Conservation (phyloP, 768 basidiomycete genomes). For the Serendipita sp. region DNA sequence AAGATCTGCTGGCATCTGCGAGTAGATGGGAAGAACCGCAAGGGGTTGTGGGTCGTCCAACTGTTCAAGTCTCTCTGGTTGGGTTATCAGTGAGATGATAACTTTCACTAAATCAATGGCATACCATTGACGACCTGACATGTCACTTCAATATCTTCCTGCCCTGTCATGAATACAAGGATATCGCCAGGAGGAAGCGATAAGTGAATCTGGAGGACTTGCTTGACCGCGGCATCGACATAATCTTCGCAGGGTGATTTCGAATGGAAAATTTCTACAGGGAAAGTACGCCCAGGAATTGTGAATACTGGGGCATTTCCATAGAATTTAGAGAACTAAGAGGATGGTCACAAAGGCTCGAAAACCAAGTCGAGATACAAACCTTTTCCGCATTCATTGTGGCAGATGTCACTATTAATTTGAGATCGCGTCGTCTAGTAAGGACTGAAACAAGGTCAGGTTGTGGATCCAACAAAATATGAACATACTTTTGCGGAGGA, state of each 20-base stretch:
- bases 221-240: slow-evolving; percentile 95
- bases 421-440: slow-evolving; percentile 80
- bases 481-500: slow-evolving; percentile 73
- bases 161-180: slow-evolving; percentile 98
- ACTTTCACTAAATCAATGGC: slow-evolving; percentile 13
- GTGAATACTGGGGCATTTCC: slow-evolving; percentile 91
- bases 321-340: slow-evolving; percentile 88
- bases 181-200: slow-evolving; percentile 89
- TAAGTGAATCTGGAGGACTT: slow-evolving; percentile 91
- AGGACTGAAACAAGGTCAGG: slow-evolving; percentile 34
- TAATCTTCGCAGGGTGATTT: slow-evolving; percentile 99
- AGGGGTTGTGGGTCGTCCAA: slow-evolving; percentile 81
- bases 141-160: slow-evolving; percentile 96
- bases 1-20: slow-evolving; percentile 97
- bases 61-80: slow-evolving; percentile 72
- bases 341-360: not conserved
- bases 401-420: slow-evolving; percentile 94
- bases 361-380: slow-evolving; percentile 11
- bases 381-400: slow-evolving; percentile 99
- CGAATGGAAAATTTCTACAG: slow-evolving; percentile 88
- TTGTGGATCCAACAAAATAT: not conserved
- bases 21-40: slow-evolving; percentile 94
- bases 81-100: not conserved
- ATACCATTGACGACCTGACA: slow-evolving; percentile 85
- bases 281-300: slow-evolving; percentile 90